Base-by-base conservation (phyloP, 192 early-diverging fungal genomes). In the Coemansia sp. region DNA sequence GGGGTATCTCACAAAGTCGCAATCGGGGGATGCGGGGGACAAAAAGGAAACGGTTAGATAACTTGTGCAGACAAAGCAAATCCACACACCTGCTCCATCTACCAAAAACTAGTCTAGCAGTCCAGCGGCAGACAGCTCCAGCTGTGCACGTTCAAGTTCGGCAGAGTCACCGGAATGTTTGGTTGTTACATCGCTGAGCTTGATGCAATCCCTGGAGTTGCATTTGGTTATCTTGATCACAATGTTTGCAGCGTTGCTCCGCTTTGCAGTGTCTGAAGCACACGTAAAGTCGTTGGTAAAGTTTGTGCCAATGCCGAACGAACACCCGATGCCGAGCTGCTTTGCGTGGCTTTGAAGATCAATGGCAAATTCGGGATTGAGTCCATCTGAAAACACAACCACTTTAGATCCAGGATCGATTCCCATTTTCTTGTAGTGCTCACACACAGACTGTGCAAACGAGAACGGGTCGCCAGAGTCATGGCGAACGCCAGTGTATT, bases 241-340 rank as follows among this genome's bases (percentile, higher is more conserved):
- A 47, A 90, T 87, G 45, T 87, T 86, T 56, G 85, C 62, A 0
- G 87, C 74, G 19, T 65, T 67, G 55, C 77, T 74, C 45, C 58
- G 40, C 14, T 24, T 4, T 0, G 45, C 34, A 10, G 67, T 52
- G 39, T 77, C 46, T 2, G 57, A 72, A 0, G 43, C 45, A 22
- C 61, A 60, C 6, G 24, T 38, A 58, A 77, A 89, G 52, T 89
- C 87, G 46, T 89, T 89, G 5, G 87, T 88, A 26, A 89, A 82
- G 44, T 81, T 68, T 0, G 87, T 89, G 13, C 87, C 87, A 27
- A 89, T 87, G 0, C 87, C 87, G 64, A 88, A 89, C 1, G 66
- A 57, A 18, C 75, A 78, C 27, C 72, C 72, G 20, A 84, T 74
- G 9, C 72, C 80, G 24, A 52, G 50, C 23, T 58, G 26, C 6